phyloP scores from a whole-genome alignment of 2,329 filamentous ascomycete genomes.

The Aurifilum marmelostoma region DNA sequence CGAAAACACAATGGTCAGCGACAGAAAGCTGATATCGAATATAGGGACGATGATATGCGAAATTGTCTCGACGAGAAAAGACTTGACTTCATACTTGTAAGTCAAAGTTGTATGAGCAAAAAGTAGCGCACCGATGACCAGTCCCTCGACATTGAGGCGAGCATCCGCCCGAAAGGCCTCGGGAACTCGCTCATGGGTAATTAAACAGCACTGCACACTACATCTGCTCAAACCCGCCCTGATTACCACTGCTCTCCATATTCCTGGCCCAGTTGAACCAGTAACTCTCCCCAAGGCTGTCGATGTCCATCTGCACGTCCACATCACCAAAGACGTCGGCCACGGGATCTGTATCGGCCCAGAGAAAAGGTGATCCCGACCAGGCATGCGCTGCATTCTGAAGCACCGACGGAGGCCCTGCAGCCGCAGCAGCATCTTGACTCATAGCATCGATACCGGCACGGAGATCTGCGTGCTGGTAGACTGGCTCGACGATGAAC shows the following conservation, averaged over 20 bases:
- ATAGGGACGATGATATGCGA: neutral
- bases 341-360: slow-evolving; percentile 37
- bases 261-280: slow-evolving; percentile 13
- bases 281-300: slow-evolving; percentile 11
- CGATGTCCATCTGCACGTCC: slow-evolving; percentile 36
- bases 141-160: too few relatives aligned
- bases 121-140: too few relatives aligned
- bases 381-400: slow-evolving; percentile 11
- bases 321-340: slow-evolving; percentile 34
- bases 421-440: neutral
- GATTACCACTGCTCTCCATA: slow-evolving; percentile 4
- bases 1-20: too few relatives aligned
- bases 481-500: neutral
- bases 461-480: neutral
- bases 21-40: too few relatives aligned
- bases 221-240: neutral
- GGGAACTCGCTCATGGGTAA: neutral
- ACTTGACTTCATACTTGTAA: neutral
- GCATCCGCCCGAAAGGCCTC: too few relatives aligned
- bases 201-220: neutral
- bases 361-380: slow-evolving; percentile 38
- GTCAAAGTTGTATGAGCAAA: neutral
- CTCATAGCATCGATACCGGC: neutral
- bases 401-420: neutral
- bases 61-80: neutral